Conservation (phyloP, 176 grass and related monocot species). For the Triticum urartu region DNA sequence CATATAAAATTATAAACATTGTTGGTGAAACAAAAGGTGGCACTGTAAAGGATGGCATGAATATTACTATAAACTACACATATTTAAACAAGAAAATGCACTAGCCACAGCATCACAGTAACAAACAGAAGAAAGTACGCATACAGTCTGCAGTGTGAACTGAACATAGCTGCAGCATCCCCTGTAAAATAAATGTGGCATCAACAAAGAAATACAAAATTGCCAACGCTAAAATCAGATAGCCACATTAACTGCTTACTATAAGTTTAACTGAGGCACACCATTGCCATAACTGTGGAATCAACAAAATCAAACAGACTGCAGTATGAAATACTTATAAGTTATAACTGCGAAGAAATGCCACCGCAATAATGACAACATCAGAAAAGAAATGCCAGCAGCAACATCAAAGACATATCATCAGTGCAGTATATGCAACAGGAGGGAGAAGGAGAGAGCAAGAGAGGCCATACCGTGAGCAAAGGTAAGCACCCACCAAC, state of each 20-base stretch:
- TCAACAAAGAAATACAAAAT: background rate
- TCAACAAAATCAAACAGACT: background rate
- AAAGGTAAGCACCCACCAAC: conserved; percentile 1
- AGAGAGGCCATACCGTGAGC: background rate
- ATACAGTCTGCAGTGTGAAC: background rate
- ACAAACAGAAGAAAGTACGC: background rate
- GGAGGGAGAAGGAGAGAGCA: background rate
- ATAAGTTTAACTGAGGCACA: background rate
- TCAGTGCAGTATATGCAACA: background rate
- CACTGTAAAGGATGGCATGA: background rate
- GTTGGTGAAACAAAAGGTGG: background rate
- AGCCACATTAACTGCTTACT: too few species aligned
- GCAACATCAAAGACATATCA: background rate
- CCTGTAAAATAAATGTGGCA: background rate
- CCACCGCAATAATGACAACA: background rate
- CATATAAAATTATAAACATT: background rate
- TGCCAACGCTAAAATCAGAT: background rate
- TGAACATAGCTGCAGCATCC: background rate
- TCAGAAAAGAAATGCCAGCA: background rate
- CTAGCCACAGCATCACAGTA: background rate
- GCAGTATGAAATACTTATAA: background rate
- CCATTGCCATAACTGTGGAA: background rate
- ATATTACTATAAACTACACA: background rate
- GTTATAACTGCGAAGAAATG: too few species aligned
- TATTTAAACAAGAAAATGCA: conserved; percentile 4